Evolutionary conservation across 1,284 basidiomycete species (phyloP).

Genomic region (Schizophyllum amplum): DNA sequence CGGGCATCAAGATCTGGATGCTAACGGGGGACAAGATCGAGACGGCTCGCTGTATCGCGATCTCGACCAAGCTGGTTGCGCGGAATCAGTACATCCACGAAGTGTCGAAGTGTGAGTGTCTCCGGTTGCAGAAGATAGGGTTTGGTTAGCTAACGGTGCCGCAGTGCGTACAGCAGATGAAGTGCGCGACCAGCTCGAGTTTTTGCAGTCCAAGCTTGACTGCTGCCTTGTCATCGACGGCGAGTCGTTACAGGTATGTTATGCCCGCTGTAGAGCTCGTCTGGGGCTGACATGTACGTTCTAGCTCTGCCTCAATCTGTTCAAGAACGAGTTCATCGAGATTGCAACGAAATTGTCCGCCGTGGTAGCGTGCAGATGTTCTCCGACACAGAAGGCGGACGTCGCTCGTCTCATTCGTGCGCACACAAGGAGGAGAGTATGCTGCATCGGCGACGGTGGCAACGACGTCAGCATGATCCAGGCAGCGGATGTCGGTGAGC

Average conservation of each 20-base stretch:
- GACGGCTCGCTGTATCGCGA: constrained; percentile 97
- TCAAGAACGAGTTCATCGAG: constrained; percentile 91
- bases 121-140: too few relatives aligned
- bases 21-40: constrained; percentile 99
- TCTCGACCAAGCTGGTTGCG: constrained; percentile 93
- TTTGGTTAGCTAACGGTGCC: constrained; percentile 5
- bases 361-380: constrained; percentile 96
- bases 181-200: constrained; percentile 87
- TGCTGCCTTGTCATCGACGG: constrained; percentile 99
- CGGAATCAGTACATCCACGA: constrained; percentile 98
- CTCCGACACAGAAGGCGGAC: constrained; percentile 98
- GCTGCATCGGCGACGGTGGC: constrained; percentile 95
- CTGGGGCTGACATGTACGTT: constrained; percentile 1
- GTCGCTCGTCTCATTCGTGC: constrained; percentile 88
- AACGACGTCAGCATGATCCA: constrained; percentile 98
- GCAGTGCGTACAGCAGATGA: constrained; percentile 79
- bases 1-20: constrained; percentile 99
- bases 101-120: constrained; percentile 77
- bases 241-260: constrained; percentile 81
- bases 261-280: neutral
- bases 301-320: constrained; percentile 83
- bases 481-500: constrained; percentile 84
- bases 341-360: constrained; percentile 94
- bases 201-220: constrained; percentile 90
- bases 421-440: constrained; percentile 90